Evolutionary conservation across 1,284 basidiomycete genomes (phyloP).

Genomic region (Cutaneotrichosporon spelunceum): DNA sequence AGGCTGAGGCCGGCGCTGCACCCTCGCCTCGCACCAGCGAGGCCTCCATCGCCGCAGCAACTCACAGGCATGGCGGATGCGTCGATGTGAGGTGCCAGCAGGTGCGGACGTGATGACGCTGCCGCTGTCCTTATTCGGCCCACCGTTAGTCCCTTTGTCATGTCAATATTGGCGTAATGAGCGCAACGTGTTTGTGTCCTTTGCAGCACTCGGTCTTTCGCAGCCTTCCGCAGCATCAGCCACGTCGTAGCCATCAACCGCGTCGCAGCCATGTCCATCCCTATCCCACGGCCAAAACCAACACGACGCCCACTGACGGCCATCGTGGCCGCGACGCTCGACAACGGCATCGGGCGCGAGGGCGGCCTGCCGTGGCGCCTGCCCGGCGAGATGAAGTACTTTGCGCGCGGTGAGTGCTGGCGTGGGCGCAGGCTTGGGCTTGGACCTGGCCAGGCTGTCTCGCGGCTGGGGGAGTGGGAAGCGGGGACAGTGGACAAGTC

Average conservation of each 20-base stretch:
- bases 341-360: constrained; percentile 81
- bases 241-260: too few species aligned
- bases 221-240: too few species aligned
- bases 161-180: not conserved
- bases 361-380: constrained; percentile 82
- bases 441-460: too few species aligned
- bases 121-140: not conserved
- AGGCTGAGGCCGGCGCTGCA: too few species aligned
- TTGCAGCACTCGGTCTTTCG: too few species aligned
- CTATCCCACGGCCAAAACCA: constrained; percentile 1
- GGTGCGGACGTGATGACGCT: not conserved
- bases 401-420: constrained; percentile 64
- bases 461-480: too few species aligned
- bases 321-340: constrained; percentile 85
- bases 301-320: constrained; percentile 60
- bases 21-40: too few species aligned
- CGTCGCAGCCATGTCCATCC: not conserved
- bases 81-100: not conserved
- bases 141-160: not conserved
- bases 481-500: too few species aligned
- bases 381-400: constrained; percentile 88
- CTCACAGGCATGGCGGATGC: not conserved
- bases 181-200: constrained; percentile 1
- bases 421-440: too few species aligned
- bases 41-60: too few species aligned